Evolutionary conservation across 2,329 filamentous ascomycete species (phyloP).

Genomic region (Acephala macrosclerotiorum): DNA sequence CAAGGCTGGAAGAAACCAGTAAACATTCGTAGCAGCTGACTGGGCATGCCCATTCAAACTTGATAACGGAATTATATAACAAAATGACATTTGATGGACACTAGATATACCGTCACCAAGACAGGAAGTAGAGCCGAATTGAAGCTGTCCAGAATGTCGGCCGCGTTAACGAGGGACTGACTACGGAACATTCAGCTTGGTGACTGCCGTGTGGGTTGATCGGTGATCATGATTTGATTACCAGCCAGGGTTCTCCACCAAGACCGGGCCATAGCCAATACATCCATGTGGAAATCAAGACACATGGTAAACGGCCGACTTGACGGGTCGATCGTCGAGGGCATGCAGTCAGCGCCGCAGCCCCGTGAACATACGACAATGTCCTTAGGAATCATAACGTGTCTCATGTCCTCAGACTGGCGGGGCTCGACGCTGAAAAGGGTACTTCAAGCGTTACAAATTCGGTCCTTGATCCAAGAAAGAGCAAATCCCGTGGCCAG

Average conservation of each 20-base stretch:
- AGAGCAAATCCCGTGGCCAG: conserved; percentile 5
- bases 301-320: conserved; percentile 32
- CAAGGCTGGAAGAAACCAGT: conserved; percentile 28
- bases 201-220: conserved; percentile 30
- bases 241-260: conserved; percentile 25
- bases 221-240: conserved; percentile 29
- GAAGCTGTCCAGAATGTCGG: conserved; percentile 16
- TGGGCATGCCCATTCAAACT: not conserved
- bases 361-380: conserved; percentile 21
- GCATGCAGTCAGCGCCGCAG: conserved; percentile 30
- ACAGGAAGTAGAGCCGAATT: not conserved
- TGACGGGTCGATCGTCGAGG: conserved; percentile 35
- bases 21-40: conserved; percentile 10
- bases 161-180: conserved; percentile 14
- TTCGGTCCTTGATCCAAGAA: conserved; percentile 16
- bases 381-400: conserved; percentile 27
- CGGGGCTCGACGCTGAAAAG: conserved; percentile 17
- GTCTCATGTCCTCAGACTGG: conserved; percentile 20
- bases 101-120: not conserved
- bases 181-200: conserved; percentile 26
- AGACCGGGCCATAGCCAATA: conserved; percentile 30
- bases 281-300: conserved; percentile 30
- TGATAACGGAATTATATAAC: not conserved
- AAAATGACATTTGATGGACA: not conserved
- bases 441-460: conserved; percentile 17